Conservation (phyloP, 805 yeast species). For the Tetrapisispora taiwanensis region DNA sequence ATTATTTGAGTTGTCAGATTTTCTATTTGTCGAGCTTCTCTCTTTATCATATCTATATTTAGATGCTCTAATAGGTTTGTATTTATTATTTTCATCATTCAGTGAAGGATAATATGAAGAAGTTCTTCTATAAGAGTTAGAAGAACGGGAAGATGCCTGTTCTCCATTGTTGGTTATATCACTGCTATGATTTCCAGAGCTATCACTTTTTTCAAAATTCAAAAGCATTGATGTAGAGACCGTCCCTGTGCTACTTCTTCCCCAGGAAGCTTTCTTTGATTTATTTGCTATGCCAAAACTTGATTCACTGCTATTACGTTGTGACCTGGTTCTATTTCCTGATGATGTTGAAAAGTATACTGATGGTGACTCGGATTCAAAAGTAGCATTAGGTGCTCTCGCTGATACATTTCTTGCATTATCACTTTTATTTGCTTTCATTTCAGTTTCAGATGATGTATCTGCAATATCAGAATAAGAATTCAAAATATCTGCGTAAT, state of each 20-base stretch:
- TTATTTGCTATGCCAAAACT: background rate
- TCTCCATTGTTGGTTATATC: background rate
- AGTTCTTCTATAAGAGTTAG: conserved; percentile 3
- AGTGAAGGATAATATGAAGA: conserved; percentile 5
- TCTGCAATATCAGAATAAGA: conserved; percentile 1
- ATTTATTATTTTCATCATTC: background rate
- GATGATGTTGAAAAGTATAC: background rate
- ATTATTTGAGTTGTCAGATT: background rate
- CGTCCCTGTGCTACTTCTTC: conserved; percentile 3
- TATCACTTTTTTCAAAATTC: conserved; percentile 1
- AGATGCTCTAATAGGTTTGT: background rate
- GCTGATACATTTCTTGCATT: background rate
- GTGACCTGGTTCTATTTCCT: background rate
- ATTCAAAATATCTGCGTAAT: conserved; percentile 2
- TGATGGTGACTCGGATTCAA: background rate
- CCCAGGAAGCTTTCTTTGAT: background rate
- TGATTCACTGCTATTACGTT: background rate
- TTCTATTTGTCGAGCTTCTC: background rate
- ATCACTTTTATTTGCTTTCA: background rate
- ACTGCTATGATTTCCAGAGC: background rate
- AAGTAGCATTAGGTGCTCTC: background rate
- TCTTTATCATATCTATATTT: background rate
- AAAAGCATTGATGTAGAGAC: conserved; percentile 3
- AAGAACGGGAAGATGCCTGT: background rate
- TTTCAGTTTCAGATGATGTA: background rate